Evolutionary conservation across 1,139 yeast species (phyloP), one percentile per base, ranked within the genome.

Genomic region (Geotrichum bryndzae): DNA sequence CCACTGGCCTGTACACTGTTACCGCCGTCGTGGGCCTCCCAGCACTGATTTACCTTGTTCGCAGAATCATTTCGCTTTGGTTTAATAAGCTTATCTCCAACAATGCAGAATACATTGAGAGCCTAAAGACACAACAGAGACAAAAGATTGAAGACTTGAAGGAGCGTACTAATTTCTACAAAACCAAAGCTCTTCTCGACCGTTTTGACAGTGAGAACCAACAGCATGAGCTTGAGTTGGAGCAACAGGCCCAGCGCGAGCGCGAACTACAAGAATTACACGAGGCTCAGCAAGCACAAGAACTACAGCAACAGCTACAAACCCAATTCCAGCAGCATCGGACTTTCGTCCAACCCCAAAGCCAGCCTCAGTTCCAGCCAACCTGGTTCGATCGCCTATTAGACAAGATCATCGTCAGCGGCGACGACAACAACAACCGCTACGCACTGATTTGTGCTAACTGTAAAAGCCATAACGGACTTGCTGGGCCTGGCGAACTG

Each of bases 391-490:
- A 79, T 61, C 66, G 77, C 33, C 64, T 81, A 0, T 69, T 81
- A 31, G 83, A 87, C 67, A 68, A 83, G 27, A 73, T 90, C 29
- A 79, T 88, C 15, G 96, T 96, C 1, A 84, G 86, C 13, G 92
- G 88, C 69, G 88, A 86, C 69, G 77, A 80, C 65, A 84, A 85
- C 63, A 81, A 90, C 0, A 79, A 84, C 61, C 76, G 96, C 56
- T 88, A 80, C 71, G 96, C 96, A 0, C 79, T 90, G 67, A 87
- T 90, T 23, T 90, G 96, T 71, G 67, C 71, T 33, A 76, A 80
- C 22, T 90, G 96, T 70, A 78, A 74, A 54, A 77, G 79, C 33
- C 96, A 90, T 73, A 90, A 90, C 70, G 96, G 96, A 0, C 78
- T 90, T 60, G 96, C 96, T 0, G 90, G 91, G 4, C 92, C 90